Evolutionary conservation across 1,284 basidiomycete species (phyloP), one percentile per base, ranked within the genome.

Genomic region (Ceratobasidium sp.): DNA sequence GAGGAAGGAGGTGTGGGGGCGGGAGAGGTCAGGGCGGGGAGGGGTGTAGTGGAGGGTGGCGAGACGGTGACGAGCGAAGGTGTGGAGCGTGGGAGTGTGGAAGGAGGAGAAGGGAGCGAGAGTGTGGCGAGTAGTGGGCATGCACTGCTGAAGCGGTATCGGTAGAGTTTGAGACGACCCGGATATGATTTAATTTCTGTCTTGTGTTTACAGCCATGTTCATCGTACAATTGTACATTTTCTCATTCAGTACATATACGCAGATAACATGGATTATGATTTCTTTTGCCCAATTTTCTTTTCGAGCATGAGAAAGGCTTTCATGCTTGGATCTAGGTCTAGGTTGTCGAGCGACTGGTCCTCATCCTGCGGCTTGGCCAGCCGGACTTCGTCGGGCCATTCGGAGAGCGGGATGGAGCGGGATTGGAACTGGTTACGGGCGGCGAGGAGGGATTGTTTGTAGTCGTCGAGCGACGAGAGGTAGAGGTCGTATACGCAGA

Each of bases 401-500:
- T 83, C 78, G 0, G 75, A 65, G 0, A 71, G 41, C 0, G 81
- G 81, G 3, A 82, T 78, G 37, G 77, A 71, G 1, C 80, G 75
- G 6, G 74, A 65, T 1, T 65, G 37, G 2, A 85, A 79, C 34
- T 79, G 79, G 1, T 63, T 48, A n/a, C 79, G 79, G 4, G 83
- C 83, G 0, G 69, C 53, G 0, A 75, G 74, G 19, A 85, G 76
- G 2, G 81, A 79, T 2, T 74, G 65, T 63, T 80, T 81, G 76
- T 84, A 85, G 24, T 78, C 79, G 59, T 84, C 80, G 19, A 84
- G 78, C 27, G 84, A 83, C 53, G 84, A 83, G 31, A 82, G 81
- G 78, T 85, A 85, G 58, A 85, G 79, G n/a, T 83, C 83, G 77
- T 85, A 84, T 1, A 84, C 83, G 77, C 84, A 85, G 74, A 83